Percentiles rank a stretch among this genome's conserved stretches.
Evolutionary conservation across 495 filamentous ascomycete genomes (phyloP).

Genomic region (Hypomontagnella monticulosa): DNA sequence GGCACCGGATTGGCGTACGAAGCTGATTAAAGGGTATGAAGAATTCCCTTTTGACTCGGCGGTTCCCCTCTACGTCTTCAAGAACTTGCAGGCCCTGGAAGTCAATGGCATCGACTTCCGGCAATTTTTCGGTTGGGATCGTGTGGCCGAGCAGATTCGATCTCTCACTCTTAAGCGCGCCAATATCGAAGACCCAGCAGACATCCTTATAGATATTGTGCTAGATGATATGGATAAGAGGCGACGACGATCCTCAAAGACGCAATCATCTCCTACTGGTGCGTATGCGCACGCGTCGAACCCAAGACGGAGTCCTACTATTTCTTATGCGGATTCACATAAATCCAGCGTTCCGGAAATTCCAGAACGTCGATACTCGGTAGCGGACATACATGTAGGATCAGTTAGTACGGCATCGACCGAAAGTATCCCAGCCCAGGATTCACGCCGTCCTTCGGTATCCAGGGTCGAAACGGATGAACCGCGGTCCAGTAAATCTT

Average conservation of each 20-base stretch:
- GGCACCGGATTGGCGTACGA: slow-evolving; percentile 87
- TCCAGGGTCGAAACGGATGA: slow-evolving; percentile 53
- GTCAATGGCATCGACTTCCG: slow-evolving; percentile 95
- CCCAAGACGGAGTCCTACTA: slow-evolving; percentile 63
- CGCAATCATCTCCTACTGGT: slow-evolving; percentile 77
- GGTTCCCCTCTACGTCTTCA: slow-evolving; percentile 94
- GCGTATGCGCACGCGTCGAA: slow-evolving; percentile 70
- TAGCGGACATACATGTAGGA: slow-evolving; percentile 56
- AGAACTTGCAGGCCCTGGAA: slow-evolving; percentile 92
- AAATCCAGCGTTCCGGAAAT: slow-evolving; percentile 71
- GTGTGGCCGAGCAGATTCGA: slow-evolving; percentile 87
- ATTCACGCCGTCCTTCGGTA: slow-evolving; percentile 53
- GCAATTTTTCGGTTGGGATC: slow-evolving; percentile 97
- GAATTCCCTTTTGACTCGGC: slow-evolving; percentile 98
- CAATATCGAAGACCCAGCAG: slow-evolving; percentile 86
- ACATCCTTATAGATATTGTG: slow-evolving; percentile 90
- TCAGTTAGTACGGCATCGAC: slow-evolving; percentile 56
- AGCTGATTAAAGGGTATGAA: slow-evolving; percentile 90
- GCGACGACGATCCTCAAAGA: slow-evolving; percentile 85
- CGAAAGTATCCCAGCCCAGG: slow-evolving; percentile 43
- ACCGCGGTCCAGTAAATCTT: slow-evolving; percentile 49
- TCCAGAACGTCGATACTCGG: slow-evolving; percentile 63
- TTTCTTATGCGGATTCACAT: slow-evolving; percentile 65
- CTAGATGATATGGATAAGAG: slow-evolving; percentile 95
- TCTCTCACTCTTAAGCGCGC: slow-evolving; percentile 90